phyloP scores from a whole-genome alignment of 192 early-diverging fungal species.

The Allomyces arbusculus region DNA sequence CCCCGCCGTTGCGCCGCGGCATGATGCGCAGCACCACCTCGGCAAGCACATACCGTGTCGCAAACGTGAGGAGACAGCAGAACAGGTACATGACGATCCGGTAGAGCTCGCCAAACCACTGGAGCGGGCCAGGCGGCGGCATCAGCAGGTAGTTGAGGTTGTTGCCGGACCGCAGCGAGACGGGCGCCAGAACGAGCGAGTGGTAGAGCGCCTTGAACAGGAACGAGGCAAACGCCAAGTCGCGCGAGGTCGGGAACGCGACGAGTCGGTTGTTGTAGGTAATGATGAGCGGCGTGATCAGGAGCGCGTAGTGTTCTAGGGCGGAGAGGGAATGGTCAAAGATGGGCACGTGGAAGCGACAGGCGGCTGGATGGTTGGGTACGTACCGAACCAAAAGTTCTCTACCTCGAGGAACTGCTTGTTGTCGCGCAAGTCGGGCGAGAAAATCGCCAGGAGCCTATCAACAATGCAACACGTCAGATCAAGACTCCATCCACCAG shows the following conservation, averaged over 20 bases:
- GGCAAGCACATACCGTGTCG: conserved; percentile 12
- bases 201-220: conserved; percentile 28
- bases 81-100: conserved; percentile 17
- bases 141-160: conserved; percentile 29
- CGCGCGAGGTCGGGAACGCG: conserved; percentile 19
- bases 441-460: conserved; percentile 20
- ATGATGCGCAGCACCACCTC: conserved; percentile 14
- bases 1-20: conserved; percentile 6
- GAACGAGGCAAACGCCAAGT: conserved; percentile 27
- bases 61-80: conserved; percentile 13
- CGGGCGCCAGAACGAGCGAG: conserved; percentile 17
- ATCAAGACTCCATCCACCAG: neutral
- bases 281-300: conserved; percentile 25
- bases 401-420: conserved; percentile 20
- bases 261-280: conserved; percentile 28
- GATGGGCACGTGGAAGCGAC: neutral
- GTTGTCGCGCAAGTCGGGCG: conserved; percentile 28
- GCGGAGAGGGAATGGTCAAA: neutral
- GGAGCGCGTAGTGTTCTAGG: conserved; percentile 23
- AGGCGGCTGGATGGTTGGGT: neutral
- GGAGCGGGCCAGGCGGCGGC: conserved; percentile 10
- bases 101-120: conserved; percentile 16
- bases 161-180: conserved; percentile 17
- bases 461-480: neutral
- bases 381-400: conserved; percentile 28